These are phyloP conservation scores for Malus sieversii DNA, from an alignment of 306 rosid genomes.

Conservation along the genomic window DNA sequence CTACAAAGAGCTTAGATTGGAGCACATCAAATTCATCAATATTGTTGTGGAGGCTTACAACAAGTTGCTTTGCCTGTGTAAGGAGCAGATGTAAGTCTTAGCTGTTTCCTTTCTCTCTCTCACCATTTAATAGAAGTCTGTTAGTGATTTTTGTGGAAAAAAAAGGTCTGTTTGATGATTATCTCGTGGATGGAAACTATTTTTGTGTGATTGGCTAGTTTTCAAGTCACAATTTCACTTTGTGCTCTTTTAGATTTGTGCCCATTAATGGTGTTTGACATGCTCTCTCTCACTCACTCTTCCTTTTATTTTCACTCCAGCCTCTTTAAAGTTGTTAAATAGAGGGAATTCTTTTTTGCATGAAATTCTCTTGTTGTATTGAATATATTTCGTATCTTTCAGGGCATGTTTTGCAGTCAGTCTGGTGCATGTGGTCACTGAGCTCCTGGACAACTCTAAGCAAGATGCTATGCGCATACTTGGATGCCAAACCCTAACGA, in stretches of 20 bases:
- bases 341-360: not conserved
- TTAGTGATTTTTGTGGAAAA: not conserved
- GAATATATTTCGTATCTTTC: slow-evolving; percentile 20
- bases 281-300: not conserved
- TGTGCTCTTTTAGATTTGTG: not conserved
- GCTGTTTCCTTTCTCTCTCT: slow-evolving; percentile 1
- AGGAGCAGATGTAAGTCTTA: slow-evolving; percentile 87
- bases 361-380: not conserved
- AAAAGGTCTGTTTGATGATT: not conserved
- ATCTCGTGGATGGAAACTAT: not conserved
- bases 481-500: slow-evolving; percentile 84
- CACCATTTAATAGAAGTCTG: not conserved
- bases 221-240: too few relatives aligned
- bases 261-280: not conserved
- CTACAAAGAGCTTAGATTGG: slow-evolving; percentile 71
- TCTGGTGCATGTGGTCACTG: slow-evolving; percentile 64
- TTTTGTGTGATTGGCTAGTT: not conserved
- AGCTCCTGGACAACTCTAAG: slow-evolving; percentile 71
- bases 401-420: slow-evolving; percentile 84
- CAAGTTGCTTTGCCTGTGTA: slow-evolving; percentile 78
- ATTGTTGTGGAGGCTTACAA: slow-evolving; percentile 62
- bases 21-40: slow-evolving; percentile 53
- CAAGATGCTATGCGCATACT: slow-evolving; percentile 54
- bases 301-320: not conserved
- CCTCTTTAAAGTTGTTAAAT: not conserved